These are phyloP conservation scores for Komagataella ulmi DNA, from an alignment of 805 yeast genomes.

Conservation along the genomic window DNA sequence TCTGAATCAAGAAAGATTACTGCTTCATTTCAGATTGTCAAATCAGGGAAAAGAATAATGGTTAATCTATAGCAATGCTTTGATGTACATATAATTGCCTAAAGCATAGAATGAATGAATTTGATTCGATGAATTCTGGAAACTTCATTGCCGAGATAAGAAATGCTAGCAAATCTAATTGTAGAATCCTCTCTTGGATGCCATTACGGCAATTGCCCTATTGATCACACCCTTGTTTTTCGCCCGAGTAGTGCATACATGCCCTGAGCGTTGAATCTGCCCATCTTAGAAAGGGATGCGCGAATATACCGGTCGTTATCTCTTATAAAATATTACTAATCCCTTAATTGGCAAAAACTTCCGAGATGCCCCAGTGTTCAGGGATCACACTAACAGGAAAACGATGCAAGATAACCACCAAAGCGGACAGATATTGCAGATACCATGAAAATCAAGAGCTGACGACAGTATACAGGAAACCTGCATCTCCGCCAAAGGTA, in stretches of 20 bases:
- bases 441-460: background rate
- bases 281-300: background rate
- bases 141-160: background rate
- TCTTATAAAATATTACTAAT: background rate
- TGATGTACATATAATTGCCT: background rate
- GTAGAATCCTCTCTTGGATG: too few species aligned
- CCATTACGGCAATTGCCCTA: background rate
- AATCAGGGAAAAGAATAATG: background rate
- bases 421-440: background rate
- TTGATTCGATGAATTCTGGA: background rate
- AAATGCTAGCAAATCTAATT: background rate
- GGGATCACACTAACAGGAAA: background rate
- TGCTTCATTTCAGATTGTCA: background rate
- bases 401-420: background rate
- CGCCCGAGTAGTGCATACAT: too few species aligned
- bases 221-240: background rate
- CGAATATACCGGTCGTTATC: background rate
- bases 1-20: background rate
- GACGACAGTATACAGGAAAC: background rate
- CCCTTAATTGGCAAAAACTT: background rate
- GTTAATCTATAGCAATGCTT: background rate
- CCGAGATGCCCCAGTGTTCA: background rate
- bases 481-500: background rate
- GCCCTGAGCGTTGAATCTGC: background rate
- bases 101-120: background rate